phyloP scores from a whole-genome alignment of 768 basidiomycete species.

The Pulveroboletus frians region DNA sequence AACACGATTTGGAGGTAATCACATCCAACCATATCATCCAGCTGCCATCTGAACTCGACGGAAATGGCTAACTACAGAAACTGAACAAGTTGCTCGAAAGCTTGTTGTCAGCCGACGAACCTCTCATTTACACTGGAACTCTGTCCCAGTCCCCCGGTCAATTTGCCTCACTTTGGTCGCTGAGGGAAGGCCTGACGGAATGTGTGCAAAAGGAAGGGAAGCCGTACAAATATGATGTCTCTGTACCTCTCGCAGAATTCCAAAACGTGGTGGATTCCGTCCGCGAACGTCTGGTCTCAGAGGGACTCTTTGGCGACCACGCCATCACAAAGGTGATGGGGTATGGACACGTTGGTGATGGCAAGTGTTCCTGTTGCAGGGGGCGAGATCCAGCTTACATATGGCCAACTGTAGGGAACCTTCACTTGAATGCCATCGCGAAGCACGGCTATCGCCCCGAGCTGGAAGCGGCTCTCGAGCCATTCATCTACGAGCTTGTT shows the following conservation, averaged over 20 bases:
- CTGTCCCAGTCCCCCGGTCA: slow-evolving; percentile 88
- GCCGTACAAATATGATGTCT: slow-evolving; percentile 95
- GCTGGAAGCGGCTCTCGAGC: slow-evolving; percentile 84
- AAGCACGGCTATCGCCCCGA: slow-evolving; percentile 69
- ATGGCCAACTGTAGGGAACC: slow-evolving; percentile 55
- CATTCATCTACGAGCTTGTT: slow-evolving; percentile 91
- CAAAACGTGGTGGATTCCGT: slow-evolving; percentile 82
- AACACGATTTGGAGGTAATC: slow-evolving; percentile 88
- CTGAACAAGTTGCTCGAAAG: slow-evolving; percentile 69
- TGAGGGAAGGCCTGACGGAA: slow-evolving; percentile 90
- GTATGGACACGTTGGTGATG: slow-evolving; percentile 96
- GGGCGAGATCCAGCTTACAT: slow-evolving; percentile 1
- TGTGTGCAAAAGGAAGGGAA: slow-evolving; percentile 91
- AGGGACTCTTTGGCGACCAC: slow-evolving; percentile 63
- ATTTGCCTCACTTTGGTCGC: slow-evolving; percentile 83
- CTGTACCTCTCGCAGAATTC: slow-evolving; percentile 81
- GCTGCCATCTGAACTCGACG: slow-evolving; percentile 7
- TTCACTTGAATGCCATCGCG: slow-evolving; percentile 90
- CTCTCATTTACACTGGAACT: slow-evolving; percentile 84
- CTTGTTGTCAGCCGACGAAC: slow-evolving; percentile 67
- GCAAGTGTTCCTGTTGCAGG: slow-evolving; percentile 39
- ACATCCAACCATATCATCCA: slow-evolving; percentile 2
- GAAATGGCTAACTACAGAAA: slow-evolving; percentile 57
- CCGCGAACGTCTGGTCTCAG: slow-evolving; percentile 61
- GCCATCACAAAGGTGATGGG: slow-evolving; percentile 84